phyloP scores from a whole-genome alignment of 176 grass and related monocot species.

The Echinochloa phyllopogon region DNA sequence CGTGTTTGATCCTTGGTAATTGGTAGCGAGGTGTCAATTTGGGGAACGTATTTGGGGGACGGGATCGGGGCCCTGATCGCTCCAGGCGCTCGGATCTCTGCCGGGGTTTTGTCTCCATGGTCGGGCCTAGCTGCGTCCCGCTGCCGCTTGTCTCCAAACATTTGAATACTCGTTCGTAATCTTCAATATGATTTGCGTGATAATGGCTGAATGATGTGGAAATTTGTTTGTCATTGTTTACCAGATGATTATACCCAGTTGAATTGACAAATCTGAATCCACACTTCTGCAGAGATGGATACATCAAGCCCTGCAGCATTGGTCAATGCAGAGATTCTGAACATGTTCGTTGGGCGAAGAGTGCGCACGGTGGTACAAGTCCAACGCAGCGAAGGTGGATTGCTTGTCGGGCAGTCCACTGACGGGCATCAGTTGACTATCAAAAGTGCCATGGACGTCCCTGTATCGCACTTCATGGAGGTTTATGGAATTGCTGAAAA shows the following conservation, averaged over 20 bases:
- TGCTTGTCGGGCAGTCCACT: constrained; percentile 60
- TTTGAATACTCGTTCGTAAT: not conserved
- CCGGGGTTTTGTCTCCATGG: not conserved
- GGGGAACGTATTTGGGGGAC: not conserved
- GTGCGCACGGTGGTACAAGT: constrained; percentile 84
- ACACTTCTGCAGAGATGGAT: constrained; percentile 69
- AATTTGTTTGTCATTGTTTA: not conserved
- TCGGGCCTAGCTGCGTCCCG: not conserved
- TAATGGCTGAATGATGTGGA: not conserved
- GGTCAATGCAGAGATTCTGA: constrained; percentile 76
- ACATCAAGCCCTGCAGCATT: constrained; percentile 73
- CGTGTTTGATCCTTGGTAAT: not conserved
- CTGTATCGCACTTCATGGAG: constrained; percentile 65
- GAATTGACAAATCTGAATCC: constrained; percentile 8
- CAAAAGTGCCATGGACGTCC: constrained; percentile 53
- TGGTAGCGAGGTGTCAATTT: not conserved
- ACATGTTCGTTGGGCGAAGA: constrained; percentile 68
- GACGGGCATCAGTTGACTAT: constrained; percentile 78
- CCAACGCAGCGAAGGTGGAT: constrained; percentile 59
- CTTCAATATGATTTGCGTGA: not conserved
- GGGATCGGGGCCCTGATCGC: not conserved
- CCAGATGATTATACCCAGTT: constrained; percentile 3
- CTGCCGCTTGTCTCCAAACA: not conserved
- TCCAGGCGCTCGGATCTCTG: not conserved
- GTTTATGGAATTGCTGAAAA: constrained; percentile 81